Percentiles rank a stretch among this genome's conserved stretches.
Evolutionary conservation across 2,329 filamentous ascomycete genomes (phyloP).

Genomic region (Alternaria triticimaculans): DNA sequence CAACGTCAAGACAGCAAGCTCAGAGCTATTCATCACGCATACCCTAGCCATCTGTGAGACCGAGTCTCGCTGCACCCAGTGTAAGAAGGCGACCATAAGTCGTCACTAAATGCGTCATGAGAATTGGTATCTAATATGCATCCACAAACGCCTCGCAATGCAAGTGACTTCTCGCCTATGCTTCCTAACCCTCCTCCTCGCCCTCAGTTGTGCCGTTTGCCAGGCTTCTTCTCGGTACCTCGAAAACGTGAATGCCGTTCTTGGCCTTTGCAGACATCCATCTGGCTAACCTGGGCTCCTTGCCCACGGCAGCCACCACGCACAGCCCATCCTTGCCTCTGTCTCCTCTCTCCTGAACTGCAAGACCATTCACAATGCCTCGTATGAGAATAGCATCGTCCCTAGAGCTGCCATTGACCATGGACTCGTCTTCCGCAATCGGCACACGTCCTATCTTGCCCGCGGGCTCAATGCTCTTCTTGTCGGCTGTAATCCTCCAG

Average conservation of each 20-base stretch:
- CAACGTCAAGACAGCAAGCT: background rate
- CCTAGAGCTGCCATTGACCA: conserved; percentile 16
- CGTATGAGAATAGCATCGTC: conserved; percentile 56
- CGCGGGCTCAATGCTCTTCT: conserved; percentile 75
- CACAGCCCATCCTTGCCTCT: conserved; percentile 76
- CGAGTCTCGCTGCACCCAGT: background rate
- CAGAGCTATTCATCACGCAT: background rate
- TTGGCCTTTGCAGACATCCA: conserved; percentile 75
- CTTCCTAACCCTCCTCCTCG: conserved; percentile 7
- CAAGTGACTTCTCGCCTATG: conserved; percentile 10
- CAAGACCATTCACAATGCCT: conserved; percentile 88
- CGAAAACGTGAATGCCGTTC: conserved; percentile 88
- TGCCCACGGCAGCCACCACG: conserved; percentile 84
- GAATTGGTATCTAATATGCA: conserved; percentile 29
- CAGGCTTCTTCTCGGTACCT: conserved; percentile 64
- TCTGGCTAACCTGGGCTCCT: conserved; percentile 82
- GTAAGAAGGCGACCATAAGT: background rate
- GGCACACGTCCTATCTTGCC: conserved; percentile 66
- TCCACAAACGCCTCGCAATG: conserved; percentile 12
- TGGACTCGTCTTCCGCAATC: conserved; percentile 17
- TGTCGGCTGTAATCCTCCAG: conserved; percentile 78
- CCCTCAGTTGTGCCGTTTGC: conserved; percentile 24
- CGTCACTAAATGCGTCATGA: conserved; percentile 5
- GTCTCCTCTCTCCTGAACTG: conserved; percentile 84
- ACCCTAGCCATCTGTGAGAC: background rate